phyloP scores from a whole-genome alignment of 768 basidiomycete genomes.

The Tylopilus sp. region DNA sequence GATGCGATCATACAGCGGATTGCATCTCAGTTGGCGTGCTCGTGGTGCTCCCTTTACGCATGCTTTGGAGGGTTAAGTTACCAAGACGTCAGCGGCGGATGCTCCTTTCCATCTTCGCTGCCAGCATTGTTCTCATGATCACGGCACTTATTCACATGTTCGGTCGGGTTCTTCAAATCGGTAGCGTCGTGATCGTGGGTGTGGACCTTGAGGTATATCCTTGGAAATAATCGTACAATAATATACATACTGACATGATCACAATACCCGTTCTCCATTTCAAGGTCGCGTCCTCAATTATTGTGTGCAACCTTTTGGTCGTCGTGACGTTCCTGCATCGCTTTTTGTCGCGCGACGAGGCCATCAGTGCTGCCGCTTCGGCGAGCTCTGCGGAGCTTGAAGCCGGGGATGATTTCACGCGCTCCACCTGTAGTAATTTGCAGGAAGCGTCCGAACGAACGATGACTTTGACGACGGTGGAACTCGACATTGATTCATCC shows the following conservation, averaged over 20 bases:
- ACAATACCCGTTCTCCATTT: no score
- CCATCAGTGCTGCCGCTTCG: no score
- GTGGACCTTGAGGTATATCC: background rate
- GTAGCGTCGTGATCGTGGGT: background rate
- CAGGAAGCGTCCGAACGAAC: background rate
- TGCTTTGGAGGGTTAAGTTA: background rate
- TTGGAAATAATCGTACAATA: background rate
- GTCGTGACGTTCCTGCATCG: no score
- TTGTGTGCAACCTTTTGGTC: no score
- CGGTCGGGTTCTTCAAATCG: background rate
- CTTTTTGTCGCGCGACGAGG: no score
- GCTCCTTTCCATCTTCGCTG: background rate
- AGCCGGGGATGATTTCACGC: background rate
- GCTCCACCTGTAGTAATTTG: background rate
- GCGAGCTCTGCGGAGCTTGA: no score
- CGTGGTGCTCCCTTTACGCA: background rate
- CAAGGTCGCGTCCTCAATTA: no score
- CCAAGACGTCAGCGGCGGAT: background rate
- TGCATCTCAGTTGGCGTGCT: background rate
- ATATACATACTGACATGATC: no score
- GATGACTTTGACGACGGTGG: background rate
- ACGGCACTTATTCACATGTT: background rate
- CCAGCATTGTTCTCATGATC: background rate
- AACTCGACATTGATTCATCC: background rate
- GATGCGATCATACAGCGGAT: background rate